Evolutionary conservation across 257 asterid species (phyloP).

Genomic region (Gynochthodes officinalis): DNA sequence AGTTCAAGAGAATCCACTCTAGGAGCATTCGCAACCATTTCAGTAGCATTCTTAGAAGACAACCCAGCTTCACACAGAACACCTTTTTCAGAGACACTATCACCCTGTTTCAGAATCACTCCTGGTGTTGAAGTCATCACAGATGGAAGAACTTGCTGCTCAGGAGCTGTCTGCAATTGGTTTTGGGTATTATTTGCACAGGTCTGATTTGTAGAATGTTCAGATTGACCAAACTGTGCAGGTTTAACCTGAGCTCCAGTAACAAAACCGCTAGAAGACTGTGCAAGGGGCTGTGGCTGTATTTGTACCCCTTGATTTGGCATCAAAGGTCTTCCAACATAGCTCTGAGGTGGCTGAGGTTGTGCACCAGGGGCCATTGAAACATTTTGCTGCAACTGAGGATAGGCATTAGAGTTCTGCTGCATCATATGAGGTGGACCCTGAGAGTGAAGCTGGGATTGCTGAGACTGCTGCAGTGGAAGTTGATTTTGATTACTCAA

Average conservation of each 20-base stretch:
- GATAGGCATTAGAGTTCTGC: constrained; percentile 23
- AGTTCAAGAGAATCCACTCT: constrained; percentile 36
- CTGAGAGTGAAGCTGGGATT: constrained; percentile 51
- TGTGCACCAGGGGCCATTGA: constrained; percentile 31
- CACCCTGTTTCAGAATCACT: constrained; percentile 32
- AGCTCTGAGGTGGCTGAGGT: constrained; percentile 51
- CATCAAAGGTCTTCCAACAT: constrained; percentile 48
- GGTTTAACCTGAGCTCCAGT: constrained; percentile 38
- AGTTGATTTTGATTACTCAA: constrained; percentile 47
- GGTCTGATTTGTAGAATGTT: constrained; percentile 32
- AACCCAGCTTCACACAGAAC: constrained; percentile 32
- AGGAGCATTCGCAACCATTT: constrained; percentile 30
- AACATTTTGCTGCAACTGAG: constrained; percentile 34
- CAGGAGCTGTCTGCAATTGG: constrained; percentile 23
- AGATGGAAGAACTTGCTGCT: constrained; percentile 21
- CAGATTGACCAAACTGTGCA: constrained; percentile 40
- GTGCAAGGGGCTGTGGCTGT: constrained; percentile 39
- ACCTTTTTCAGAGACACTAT: constrained; percentile 20
- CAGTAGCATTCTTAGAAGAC: constrained; percentile 34
- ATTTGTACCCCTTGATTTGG: constrained; percentile 39
- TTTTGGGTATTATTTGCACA: constrained; percentile 25
- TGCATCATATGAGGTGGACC: constrained; percentile 47
- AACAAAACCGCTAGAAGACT: constrained; percentile 45
- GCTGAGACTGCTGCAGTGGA: constrained; percentile 48
- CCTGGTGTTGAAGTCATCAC: constrained; percentile 19